Conservation (phyloP, 768 basidiomycete genomes). For the Termitomyces sp. region DNA sequence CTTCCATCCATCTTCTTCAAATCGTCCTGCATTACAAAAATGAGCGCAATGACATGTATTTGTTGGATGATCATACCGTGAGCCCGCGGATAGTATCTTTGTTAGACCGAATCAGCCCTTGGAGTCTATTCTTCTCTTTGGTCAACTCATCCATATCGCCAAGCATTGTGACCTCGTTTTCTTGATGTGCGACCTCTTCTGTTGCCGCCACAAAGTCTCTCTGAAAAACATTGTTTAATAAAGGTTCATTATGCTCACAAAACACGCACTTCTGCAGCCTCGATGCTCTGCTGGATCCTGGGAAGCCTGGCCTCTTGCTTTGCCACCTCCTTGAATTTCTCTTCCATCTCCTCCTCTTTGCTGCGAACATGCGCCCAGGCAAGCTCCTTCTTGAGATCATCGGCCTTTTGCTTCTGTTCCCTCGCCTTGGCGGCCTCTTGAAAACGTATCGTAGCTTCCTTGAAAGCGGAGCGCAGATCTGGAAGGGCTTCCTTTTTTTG, state of each 20-base stretch:
- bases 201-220: conserved; percentile 23
- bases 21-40: conserved; percentile 34
- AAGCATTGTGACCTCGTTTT: conserved; percentile 23
- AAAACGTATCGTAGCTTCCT: conserved; percentile 53
- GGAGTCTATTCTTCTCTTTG: conserved; percentile 39
- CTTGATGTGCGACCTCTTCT: conserved; percentile 23
- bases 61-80: conserved; percentile 29
- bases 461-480: conserved; percentile 57
- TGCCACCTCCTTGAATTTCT: conserved; percentile 30
- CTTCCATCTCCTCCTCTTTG: conserved; percentile 56
- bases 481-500: conserved; percentile 77
- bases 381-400: conserved; percentile 71
- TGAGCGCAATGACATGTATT: neutral
- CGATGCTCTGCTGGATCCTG: conserved; percentile 30
- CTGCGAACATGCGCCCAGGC: conserved; percentile 82
- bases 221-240: conserved; percentile 15
- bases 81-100: conserved; percentile 36
- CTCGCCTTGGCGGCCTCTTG: conserved; percentile 72
- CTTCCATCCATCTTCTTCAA: conserved; percentile 42
- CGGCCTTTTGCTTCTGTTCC: conserved; percentile 61
- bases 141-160: conserved; percentile 28
- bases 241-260: neutral
- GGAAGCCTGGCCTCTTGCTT: conserved; percentile 28
- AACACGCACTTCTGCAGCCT: conserved; percentile 27
- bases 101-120: conserved; percentile 39